Percentiles rank a stretch among this genome's conserved stretches.
Evolutionary conservation across 768 basidiomycete genomes (phyloP).

Genomic region (Lentinula lateritia): DNA sequence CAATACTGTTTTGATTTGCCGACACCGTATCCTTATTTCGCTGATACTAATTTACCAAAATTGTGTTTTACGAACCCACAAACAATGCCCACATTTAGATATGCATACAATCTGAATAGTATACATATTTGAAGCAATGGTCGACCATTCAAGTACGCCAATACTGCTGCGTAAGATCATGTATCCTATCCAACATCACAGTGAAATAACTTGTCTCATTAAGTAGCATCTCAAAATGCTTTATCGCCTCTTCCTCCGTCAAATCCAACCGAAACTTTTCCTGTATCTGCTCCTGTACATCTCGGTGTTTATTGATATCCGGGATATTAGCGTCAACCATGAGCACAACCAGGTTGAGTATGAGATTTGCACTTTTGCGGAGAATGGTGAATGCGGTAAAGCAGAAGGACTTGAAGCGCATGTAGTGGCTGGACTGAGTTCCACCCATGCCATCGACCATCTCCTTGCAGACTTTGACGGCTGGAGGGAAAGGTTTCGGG

Average conservation of each 20-base stretch:
- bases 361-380: constrained; percentile 94
- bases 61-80: neutral
- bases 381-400: constrained; percentile 98
- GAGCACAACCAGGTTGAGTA: constrained; percentile 90
- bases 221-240: constrained; percentile 88
- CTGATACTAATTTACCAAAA: neutral
- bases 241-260: constrained; percentile 95
- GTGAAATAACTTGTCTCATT: constrained; percentile 95
- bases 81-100: no score
- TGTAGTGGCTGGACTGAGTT: constrained; percentile 89
- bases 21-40: no score
- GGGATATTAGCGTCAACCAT: constrained; percentile 99
- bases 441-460: constrained; percentile 99
- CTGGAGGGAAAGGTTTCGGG: constrained; percentile 95
- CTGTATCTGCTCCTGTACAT: constrained; percentile 85
- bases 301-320: constrained; percentile 85
- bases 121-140: neutral
- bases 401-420: constrained; percentile 92
- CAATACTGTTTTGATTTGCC: neutral
- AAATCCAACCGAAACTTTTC: constrained; percentile 95
- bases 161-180: constrained; percentile 78
- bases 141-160: constrained; percentile 58
- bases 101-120: no score
- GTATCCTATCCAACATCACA: constrained; percentile 89
- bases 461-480: constrained; percentile 97